Conservation (phyloP, 768 basidiomycete genomes). For the Hericium coralloides region DNA sequence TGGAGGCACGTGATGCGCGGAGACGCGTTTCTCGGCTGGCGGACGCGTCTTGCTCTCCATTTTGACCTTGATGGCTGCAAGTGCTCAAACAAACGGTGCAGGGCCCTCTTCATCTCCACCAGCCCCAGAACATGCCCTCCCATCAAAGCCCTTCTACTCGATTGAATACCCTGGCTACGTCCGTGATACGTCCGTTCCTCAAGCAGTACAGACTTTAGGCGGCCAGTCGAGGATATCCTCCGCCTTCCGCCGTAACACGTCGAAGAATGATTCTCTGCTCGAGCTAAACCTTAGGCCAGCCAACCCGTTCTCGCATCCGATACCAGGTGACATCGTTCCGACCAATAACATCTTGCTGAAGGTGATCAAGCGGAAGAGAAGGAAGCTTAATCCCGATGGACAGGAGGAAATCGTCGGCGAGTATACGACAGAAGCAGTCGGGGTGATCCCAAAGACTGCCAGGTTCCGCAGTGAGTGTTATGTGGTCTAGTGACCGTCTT, state of each 20-base stretch:
- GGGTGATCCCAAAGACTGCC: constrained; percentile 71
- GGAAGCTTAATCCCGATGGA: constrained; percentile 27
- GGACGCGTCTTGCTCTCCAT: too few species aligned
- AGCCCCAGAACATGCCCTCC: constrained; percentile 37
- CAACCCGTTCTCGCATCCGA: constrained; percentile 75
- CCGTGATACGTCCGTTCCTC: constrained; percentile 44
- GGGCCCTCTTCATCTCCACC: background rate
- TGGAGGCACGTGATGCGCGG: too few species aligned
- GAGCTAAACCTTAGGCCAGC: constrained; percentile 71
- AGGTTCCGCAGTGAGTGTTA: constrained; percentile 74
- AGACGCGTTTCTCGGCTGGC: too few species aligned
- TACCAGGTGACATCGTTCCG: constrained; percentile 69
- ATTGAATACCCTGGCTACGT: constrained; percentile 92
- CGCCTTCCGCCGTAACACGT: constrained; percentile 63
- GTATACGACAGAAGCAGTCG: constrained; percentile 66
- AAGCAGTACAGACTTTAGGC: constrained; percentile 58
- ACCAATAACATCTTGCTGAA: constrained; percentile 82
- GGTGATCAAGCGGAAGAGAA: constrained; percentile 58
- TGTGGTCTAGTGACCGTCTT: too few species aligned
- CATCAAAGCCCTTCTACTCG: constrained; percentile 58
- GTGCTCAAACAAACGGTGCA: too few species aligned
- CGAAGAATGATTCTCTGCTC: constrained; percentile 54
- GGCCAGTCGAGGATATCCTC: constrained; percentile 62
- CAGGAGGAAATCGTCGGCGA: constrained; percentile 40
- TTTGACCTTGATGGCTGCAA: too few species aligned